Base-by-base conservation (phyloP, 805 yeast species). In the Saccharomycopsis sp. region DNA sequence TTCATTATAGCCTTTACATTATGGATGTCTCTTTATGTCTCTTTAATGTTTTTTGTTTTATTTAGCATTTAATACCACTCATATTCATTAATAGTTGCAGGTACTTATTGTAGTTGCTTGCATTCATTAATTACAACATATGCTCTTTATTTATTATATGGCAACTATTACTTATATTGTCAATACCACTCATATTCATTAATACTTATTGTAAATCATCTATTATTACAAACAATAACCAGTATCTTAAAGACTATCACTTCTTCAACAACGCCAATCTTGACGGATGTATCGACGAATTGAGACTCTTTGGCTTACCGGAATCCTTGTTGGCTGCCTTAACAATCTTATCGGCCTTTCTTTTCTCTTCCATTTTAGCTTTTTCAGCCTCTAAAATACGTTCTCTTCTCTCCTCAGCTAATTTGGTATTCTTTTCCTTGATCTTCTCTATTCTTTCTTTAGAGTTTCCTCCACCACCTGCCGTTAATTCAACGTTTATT, bases 401-500 rank as follows among this genome's bases (percentile, higher is more conserved):
- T 47, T 77, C 80, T 59, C 74, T 79, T 65, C 96, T 79, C 68
- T 92, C 96, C 25, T 78, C 85, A 51, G 79, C 79, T 65, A 92
- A 73, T 66, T 85, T 85, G 52, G 81, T 86, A 70, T 93, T 93
- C 77, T 93, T 93, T 54, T 79, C 81, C 67, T 83, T 82, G 65
- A 94, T 78, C 72, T 94, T 94, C 57, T 81, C 78, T 53, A 82
- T 65, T 67, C 96, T 75, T 49, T 75, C 78, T 59, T 79, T 74
- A 8, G 96, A 84, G 70, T 93, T 93, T 58, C 97, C 97, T 53
- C 99, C 99, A 49, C 99, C 99, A 58, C 99, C 99, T 55, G 90
- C 99, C 1, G 98, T 94, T 66, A 94, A 78, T 70, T 94, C 99
- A 41, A 94, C 97, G 68, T 94, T 94, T 67, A 94, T 92, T 70